Conservation (phyloP, 495 filamentous ascomycete species). For the Penicillium flavigenum region DNA sequence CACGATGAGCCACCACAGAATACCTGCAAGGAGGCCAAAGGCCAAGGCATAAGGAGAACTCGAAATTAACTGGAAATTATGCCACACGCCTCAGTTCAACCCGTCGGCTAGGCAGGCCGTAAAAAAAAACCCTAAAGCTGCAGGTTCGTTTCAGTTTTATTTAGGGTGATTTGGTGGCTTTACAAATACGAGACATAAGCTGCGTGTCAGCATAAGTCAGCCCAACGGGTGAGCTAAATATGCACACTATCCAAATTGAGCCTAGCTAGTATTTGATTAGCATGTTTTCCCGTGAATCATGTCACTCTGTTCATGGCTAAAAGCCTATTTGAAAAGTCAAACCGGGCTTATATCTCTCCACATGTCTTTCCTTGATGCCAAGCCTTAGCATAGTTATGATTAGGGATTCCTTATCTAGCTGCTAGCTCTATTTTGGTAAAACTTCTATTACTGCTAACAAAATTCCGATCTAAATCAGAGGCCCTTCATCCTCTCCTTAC, state of each 20-base stretch:
- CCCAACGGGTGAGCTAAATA: slow-evolving; percentile 1
- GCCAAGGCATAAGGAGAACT: no score
- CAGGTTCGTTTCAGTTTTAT: neutral
- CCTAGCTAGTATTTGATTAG: neutral
- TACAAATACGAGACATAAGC: neutral
- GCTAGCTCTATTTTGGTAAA: neutral
- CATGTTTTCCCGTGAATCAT: neutral
- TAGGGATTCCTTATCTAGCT: neutral
- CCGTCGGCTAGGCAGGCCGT: neutral
- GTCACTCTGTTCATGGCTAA: neutral
- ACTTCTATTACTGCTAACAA: no score
- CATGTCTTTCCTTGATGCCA: neutral
- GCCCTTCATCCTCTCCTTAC: no score
- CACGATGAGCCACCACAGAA: neutral
- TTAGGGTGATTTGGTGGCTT: neutral
- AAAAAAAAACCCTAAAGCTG: neutral
- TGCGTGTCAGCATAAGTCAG: slow-evolving; percentile 9
- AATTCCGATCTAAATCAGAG: no score
- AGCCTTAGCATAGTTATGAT: neutral
- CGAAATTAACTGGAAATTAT: no score
- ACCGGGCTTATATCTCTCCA: neutral
- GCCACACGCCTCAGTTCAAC: no score
- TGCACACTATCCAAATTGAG: neutral
- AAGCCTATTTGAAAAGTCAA: neutral
- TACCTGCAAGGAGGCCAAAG: no score